A percentile compares a stretch with the other conserved stretches of the same genome.
phyloP scores from a whole-genome alignment of 192 early-diverging fungal species.

The Podila horticola region DNA sequence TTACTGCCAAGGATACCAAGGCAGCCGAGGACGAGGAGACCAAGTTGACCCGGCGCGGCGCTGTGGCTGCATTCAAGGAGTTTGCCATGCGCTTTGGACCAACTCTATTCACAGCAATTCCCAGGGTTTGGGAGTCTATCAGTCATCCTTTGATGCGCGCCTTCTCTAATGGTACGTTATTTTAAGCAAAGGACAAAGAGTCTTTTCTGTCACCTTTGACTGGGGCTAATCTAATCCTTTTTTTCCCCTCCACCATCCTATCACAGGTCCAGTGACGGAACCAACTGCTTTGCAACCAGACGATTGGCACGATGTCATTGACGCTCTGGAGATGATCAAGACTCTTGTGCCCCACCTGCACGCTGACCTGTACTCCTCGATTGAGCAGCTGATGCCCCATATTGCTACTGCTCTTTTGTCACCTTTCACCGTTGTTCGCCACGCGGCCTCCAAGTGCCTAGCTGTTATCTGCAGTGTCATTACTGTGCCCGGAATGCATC shows the following conservation, averaged over 20 bases:
- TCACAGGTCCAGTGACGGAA: conserved; percentile 24
- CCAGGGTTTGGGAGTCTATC: conserved; percentile 77
- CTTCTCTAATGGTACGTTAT: conserved; percentile 37
- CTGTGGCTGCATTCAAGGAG: conserved; percentile 65
- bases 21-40: conserved; percentile 61
- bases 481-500: conserved; percentile 79
- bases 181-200: not conserved
- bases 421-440: conserved; percentile 77
- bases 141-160: conserved; percentile 55
- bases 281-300: conserved; percentile 42
- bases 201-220: too few species aligned
- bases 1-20: conserved; percentile 35
- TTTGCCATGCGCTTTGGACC: conserved; percentile 75
- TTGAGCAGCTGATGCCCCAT: conserved; percentile 71
- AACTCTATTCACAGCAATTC: conserved; percentile 72
- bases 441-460: conserved; percentile 81
- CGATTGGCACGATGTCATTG: conserved; percentile 74
- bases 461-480: conserved; percentile 76
- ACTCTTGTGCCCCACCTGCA: conserved; percentile 75
- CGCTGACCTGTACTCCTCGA: conserved; percentile 30
- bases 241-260: too few species aligned
- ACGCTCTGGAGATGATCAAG: conserved; percentile 78
- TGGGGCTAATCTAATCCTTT: too few species aligned
- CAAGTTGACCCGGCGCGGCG: conserved; percentile 74
- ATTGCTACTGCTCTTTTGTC: conserved; percentile 73